A percentile compares a stretch with the other conserved stretches of the same genome.
Evolutionary conservation across 2,329 filamentous ascomycete species (phyloP).

Genomic region (Claviceps sp.): DNA sequence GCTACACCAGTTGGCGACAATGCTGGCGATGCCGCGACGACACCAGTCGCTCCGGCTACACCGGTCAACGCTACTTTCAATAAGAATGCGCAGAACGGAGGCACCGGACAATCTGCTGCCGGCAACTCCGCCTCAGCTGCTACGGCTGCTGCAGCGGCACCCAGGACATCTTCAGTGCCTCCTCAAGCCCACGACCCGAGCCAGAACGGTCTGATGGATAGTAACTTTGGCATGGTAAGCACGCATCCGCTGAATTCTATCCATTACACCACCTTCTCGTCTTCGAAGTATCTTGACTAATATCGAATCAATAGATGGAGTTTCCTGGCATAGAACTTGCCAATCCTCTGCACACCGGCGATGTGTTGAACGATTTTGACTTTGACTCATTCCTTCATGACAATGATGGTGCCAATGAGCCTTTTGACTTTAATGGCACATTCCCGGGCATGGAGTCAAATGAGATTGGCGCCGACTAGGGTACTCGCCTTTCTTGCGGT

Average conservation of each 20-base stretch:
- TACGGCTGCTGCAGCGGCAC: slow-evolving; percentile 13
- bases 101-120: slow-evolving; percentile 11
- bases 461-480: slow-evolving; percentile 45
- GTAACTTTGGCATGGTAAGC: slow-evolving; percentile 33
- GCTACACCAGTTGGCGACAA: slow-evolving; percentile 46
- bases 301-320: slow-evolving; percentile 21
- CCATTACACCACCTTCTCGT: background rate
- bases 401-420: slow-evolving; percentile 28
- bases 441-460: slow-evolving; percentile 41
- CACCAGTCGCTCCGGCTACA: slow-evolving; percentile 52
- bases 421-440: slow-evolving; percentile 40
- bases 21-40: slow-evolving; percentile 42
- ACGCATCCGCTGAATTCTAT: too few species aligned
- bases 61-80: slow-evolving; percentile 39
- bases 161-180: slow-evolving; percentile 18
- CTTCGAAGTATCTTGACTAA: slow-evolving; percentile 4
- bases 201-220: slow-evolving; percentile 37
- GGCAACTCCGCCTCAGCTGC: slow-evolving; percentile 7
- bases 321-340: slow-evolving; percentile 40
- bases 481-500: background rate
- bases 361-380: slow-evolving; percentile 54
- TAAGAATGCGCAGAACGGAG: slow-evolving; percentile 18
- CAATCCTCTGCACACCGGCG: slow-evolving; percentile 37
- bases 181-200: slow-evolving; percentile 31
- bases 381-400: slow-evolving; percentile 55